Base-by-base conservation (phyloP, 768 basidiomycete genomes). In the Scleroderma citrinum region DNA sequence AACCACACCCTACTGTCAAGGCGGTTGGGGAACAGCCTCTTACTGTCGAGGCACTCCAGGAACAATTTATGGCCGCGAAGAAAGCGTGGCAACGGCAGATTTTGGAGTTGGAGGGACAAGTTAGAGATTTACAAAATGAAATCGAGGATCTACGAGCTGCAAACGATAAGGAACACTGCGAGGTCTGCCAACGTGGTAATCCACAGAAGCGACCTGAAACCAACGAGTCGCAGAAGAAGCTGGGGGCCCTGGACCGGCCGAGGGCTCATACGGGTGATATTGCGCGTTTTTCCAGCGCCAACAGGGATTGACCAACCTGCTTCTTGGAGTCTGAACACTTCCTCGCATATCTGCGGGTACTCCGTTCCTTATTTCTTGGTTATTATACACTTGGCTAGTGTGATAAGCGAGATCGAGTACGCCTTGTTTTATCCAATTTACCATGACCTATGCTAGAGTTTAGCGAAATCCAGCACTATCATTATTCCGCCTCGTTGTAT, bases 31-130 rank as follows among this genome's bases (percentile, higher is more conserved):
- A 78, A 47, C 76, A 76, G 31, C 61, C 72, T 39, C 55, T 71
- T 20, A 63, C 76, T 26, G 71, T 85, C 34, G 71, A 73, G 51
- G 67, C 72, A 17, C 64, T 87, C 31, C 85, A 82, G 58, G 79
- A 85, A 29, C 80, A 87, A 61, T 69, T 88, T 32, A 58, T 67
- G 32, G 69, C 71, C 8, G 67, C 81, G 21, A 80, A 82, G 47
- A 74, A 76, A 54, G 77, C 76, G 19, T 88, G 84, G 83, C 83
- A 87, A 58, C 76, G 72, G 49, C 82, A 85, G 50, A 76, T 88
- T 44, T 81, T 77, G 82, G 87, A 89, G 59, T 68, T 91, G 44
- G 86, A 86, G 59, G 76, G 78, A 12, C 84, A 86, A 60, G 76
- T 91, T 39, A 77, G 77, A 42, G 82, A 84, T 60, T 69, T 92